Conservation (phyloP, 495 filamentous ascomycete genomes). For the Penicillium egyptiacum region DNA sequence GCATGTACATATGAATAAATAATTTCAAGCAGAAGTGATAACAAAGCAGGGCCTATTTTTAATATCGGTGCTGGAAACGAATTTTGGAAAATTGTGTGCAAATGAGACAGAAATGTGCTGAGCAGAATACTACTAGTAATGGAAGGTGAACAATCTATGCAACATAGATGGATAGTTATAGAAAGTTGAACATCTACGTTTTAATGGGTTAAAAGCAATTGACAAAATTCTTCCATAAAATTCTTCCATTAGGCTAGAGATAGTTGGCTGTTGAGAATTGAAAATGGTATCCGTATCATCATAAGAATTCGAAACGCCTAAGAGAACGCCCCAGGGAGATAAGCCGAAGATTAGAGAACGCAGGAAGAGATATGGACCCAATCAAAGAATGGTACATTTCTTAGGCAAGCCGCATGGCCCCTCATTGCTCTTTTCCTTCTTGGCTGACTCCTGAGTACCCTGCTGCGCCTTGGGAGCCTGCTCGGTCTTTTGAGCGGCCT, state of each 20-base stretch:
- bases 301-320: slow-evolving; percentile 21
- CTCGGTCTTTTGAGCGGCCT: slow-evolving; percentile 22
- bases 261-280: not conserved
- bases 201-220: not conserved
- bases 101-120: too few relatives aligned
- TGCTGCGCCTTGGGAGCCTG: slow-evolving; percentile 29
- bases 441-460: slow-evolving; percentile 30
- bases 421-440: slow-evolving; percentile 42
- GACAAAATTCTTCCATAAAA: not conserved
- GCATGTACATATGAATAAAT: too few relatives aligned
- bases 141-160: too few relatives aligned
- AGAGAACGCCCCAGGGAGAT: slow-evolving; percentile 23
- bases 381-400: slow-evolving; percentile 63
- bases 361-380: slow-evolving; percentile 11
- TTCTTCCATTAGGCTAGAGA: not conserved
- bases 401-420: slow-evolving; percentile 71
- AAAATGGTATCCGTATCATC: slow-evolving; percentile 15
- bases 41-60: too few relatives aligned
- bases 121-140: too few relatives aligned
- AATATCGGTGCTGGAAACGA: too few relatives aligned
- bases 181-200: not conserved
- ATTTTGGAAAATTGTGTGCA: too few relatives aligned
- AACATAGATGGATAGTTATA: too few relatives aligned
- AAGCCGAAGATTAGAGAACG: slow-evolving; percentile 1
- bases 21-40: too few relatives aligned